Conservation (phyloP, 306 rosid species). For the Corylus americana region DNA sequence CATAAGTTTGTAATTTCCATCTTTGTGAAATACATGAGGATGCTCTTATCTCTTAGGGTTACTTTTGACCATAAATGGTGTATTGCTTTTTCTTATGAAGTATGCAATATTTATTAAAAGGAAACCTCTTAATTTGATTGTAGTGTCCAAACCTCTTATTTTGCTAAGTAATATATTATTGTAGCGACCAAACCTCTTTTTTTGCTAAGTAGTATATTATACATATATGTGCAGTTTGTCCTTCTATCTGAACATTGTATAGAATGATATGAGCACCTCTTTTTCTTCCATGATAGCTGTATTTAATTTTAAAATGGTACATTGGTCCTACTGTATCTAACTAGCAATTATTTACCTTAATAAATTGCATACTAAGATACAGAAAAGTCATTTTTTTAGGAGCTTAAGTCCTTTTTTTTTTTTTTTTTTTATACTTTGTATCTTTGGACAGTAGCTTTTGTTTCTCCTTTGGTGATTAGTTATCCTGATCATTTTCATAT, state of each 20-base stretch:
- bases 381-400: neutral
- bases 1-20: neutral
- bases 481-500: no score
- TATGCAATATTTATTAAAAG: neutral
- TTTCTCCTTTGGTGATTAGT: no score
- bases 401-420: no score
- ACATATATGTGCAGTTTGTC: neutral
- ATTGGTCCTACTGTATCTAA: no score
- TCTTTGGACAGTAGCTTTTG: no score
- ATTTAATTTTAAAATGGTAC: no score
- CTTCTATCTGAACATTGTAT: neutral
- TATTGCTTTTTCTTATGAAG: neutral
- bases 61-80: neutral
- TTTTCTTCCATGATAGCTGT: no score
- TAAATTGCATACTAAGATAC: neutral
- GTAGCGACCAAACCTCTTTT: neutral
- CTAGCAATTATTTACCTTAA: neutral
- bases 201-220: neutral
- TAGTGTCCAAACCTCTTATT: neutral
- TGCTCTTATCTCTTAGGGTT: neutral
- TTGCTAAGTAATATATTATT: neutral
- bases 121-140: neutral
- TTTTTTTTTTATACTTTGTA: no score
- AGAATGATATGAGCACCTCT: neutral
- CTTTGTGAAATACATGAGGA: neutral